Evolutionary conservation across 2,329 filamentous ascomycete genomes (phyloP).

Genomic region (Fusarium temperatum): DNA sequence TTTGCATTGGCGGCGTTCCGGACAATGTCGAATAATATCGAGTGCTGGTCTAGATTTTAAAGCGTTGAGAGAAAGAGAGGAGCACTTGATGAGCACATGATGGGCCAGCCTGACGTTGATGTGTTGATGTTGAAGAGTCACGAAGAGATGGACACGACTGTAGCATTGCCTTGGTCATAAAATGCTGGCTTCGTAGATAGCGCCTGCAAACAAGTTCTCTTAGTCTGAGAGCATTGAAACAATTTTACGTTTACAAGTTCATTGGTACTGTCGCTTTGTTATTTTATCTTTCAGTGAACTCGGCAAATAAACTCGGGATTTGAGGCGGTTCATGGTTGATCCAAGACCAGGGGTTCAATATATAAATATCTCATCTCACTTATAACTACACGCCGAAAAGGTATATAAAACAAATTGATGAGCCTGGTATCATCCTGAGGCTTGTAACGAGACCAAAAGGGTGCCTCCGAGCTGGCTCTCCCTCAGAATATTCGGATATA

Average conservation of each 20-base stretch:
- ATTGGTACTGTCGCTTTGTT: background rate
- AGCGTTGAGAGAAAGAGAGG: slow-evolving; percentile 46
- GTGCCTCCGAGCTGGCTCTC: background rate
- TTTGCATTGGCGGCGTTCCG: slow-evolving; percentile 56
- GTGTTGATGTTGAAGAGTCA: slow-evolving; percentile 25
- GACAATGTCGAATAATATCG: slow-evolving; percentile 51
- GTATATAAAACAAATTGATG: background rate
- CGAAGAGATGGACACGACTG: slow-evolving; percentile 23
- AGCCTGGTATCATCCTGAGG: background rate
- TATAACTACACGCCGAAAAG: background rate
- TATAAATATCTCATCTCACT: slow-evolving; percentile 2
- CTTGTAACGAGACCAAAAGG: background rate
- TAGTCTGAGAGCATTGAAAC: slow-evolving; percentile 9
- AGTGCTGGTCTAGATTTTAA: slow-evolving; percentile 49
- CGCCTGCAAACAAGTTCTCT: slow-evolving; percentile 10
- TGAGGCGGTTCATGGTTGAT: background rate
- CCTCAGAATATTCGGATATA: slow-evolving; percentile 8
- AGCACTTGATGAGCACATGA: slow-evolving; percentile 42
- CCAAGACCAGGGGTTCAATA: background rate
- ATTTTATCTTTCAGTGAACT: background rate
- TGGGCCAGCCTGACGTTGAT: slow-evolving; percentile 26
- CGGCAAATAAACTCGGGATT: background rate
- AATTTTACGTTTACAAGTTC: slow-evolving; percentile 16
- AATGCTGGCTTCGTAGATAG: slow-evolving; percentile 25
- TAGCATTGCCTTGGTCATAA: slow-evolving; percentile 9